Evolutionary conservation across 805 yeast species (phyloP).

Genomic region (Candida methanosorbosa): DNA sequence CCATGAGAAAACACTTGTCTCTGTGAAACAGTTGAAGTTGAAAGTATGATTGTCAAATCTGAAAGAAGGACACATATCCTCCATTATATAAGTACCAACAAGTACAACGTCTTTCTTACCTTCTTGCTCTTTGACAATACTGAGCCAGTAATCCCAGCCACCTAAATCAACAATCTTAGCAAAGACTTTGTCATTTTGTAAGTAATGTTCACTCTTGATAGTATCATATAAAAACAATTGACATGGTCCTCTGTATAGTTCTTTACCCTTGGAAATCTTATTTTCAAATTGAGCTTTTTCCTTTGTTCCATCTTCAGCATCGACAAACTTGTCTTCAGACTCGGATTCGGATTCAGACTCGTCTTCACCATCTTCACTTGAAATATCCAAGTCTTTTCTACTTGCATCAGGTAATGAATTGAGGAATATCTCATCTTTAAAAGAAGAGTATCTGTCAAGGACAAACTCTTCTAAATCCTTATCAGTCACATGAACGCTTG

Average conservation of each 20-base stretch:
- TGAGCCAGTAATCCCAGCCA: slow-evolving; percentile 43
- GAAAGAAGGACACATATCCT: slow-evolving; percentile 58
- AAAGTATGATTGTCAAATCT: slow-evolving; percentile 48
- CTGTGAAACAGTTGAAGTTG: slow-evolving; percentile 50
- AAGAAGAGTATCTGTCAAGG: slow-evolving; percentile 22
- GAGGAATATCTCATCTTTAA: slow-evolving; percentile 12
- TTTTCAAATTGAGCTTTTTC: slow-evolving; percentile 21
- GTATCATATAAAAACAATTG: slow-evolving; percentile 50
- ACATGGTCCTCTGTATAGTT: slow-evolving; percentile 10
- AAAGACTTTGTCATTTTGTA: slow-evolving; percentile 26
- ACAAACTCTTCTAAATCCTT: slow-evolving; percentile 53
- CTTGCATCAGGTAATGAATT: slow-evolving; percentile 1
- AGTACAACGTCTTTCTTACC: slow-evolving; percentile 13
- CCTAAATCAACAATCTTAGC: slow-evolving; percentile 37
- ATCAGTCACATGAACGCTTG: slow-evolving; percentile 35
- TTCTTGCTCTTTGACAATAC: slow-evolving; percentile 21
- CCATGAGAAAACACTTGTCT: slow-evolving; percentile 45
- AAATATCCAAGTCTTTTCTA: slow-evolving; percentile 17
- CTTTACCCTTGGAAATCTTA: slow-evolving; percentile 11
- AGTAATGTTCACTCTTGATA: slow-evolving; percentile 34
- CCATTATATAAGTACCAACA: slow-evolving; percentile 34
- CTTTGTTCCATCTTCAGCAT: slow-evolving; percentile 17
- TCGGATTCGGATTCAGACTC: no score
- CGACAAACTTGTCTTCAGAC: slow-evolving; percentile 15
- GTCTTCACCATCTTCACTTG: slow-evolving; percentile 24